Evolutionary conservation across 805 yeast genomes (phyloP).

Genomic region (Yarrowia sp.): DNA sequence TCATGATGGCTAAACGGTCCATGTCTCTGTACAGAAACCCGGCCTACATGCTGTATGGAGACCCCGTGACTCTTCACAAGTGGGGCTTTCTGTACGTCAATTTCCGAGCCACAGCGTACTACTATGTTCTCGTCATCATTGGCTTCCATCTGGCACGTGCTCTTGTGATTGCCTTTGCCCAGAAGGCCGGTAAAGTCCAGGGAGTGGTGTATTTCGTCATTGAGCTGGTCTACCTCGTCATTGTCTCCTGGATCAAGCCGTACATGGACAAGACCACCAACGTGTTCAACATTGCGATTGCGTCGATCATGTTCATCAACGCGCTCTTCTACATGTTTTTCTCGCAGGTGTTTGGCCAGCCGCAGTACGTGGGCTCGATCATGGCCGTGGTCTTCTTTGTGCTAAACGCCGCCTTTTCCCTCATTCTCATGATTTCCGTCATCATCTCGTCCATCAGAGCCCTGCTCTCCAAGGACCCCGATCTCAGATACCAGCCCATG

Average conservation of each 20-base stretch:
- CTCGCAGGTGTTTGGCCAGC: slow-evolving; percentile 82
- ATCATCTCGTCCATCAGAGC: slow-evolving; percentile 88
- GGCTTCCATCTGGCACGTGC: slow-evolving; percentile 74
- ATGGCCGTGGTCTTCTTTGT: slow-evolving; percentile 91
- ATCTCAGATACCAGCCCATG: slow-evolving; percentile 93
- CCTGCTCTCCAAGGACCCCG: slow-evolving; percentile 87
- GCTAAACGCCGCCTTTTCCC: slow-evolving; percentile 86
- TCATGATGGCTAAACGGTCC: slow-evolving; percentile 76
- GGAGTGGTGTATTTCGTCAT: slow-evolving; percentile 76
- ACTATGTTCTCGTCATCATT: slow-evolving; percentile 74
- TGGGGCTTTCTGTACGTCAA: slow-evolving; percentile 94
- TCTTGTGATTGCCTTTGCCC: slow-evolving; percentile 85
- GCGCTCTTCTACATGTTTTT: slow-evolving; percentile 88
- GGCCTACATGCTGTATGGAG: slow-evolving; percentile 89
- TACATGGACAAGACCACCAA: slow-evolving; percentile 95
- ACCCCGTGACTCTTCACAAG: slow-evolving; percentile 76
- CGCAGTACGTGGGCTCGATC: slow-evolving; percentile 86
- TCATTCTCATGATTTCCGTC: slow-evolving; percentile 81
- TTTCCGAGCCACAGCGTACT: slow-evolving; percentile 85
- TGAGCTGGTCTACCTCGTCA: slow-evolving; percentile 73
- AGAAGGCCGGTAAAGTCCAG: slow-evolving; percentile 78
- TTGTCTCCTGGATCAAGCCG: slow-evolving; percentile 77
- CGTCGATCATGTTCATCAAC: slow-evolving; percentile 79
- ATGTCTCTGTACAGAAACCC: slow-evolving; percentile 80
- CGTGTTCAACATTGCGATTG: slow-evolving; percentile 86